These are phyloP conservation scores for Davidsoniella virescens DNA, from an alignment of 2,329 filamentous ascomycete genomes.

Conservation along the genomic window DNA sequence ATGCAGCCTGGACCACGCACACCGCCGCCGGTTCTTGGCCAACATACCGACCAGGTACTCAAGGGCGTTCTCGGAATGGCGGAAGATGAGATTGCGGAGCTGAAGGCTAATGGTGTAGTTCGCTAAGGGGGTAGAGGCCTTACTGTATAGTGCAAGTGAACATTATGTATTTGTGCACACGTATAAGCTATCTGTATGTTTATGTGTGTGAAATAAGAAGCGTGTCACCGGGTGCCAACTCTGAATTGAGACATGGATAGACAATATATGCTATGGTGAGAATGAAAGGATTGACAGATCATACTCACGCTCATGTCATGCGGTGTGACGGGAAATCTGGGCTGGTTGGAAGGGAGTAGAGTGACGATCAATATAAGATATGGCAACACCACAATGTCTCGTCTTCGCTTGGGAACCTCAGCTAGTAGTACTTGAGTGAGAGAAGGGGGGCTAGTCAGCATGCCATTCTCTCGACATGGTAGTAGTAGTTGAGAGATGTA, in stretches of 20 bases:
- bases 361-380: background rate
- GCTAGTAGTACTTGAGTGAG: too few relatives aligned
- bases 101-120: slow-evolving; percentile 54
- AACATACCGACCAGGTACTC: slow-evolving; percentile 72
- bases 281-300: slow-evolving; percentile 1
- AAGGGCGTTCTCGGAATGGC: slow-evolving; percentile 44
- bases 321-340: background rate
- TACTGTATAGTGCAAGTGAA: too few relatives aligned
- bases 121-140: slow-evolving; percentile 20
- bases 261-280: background rate
- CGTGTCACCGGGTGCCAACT: too few relatives aligned
- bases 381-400: slow-evolving; percentile 1
- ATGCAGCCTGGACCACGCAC: slow-evolving; percentile 59
- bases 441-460: too few relatives aligned
- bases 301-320: slow-evolving; percentile 6
- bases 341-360: background rate
- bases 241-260: too few relatives aligned
- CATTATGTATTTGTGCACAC: too few relatives aligned
- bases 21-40: slow-evolving; percentile 68
- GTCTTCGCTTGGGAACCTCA: background rate
- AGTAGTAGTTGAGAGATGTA: too few relatives aligned
- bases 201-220: background rate
- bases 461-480: too few relatives aligned
- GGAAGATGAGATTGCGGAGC: slow-evolving; percentile 37
- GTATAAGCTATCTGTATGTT: background rate